phyloP scores from a whole-genome alignment of 106 monocot species.

The Platanthera zijinensis region DNA sequence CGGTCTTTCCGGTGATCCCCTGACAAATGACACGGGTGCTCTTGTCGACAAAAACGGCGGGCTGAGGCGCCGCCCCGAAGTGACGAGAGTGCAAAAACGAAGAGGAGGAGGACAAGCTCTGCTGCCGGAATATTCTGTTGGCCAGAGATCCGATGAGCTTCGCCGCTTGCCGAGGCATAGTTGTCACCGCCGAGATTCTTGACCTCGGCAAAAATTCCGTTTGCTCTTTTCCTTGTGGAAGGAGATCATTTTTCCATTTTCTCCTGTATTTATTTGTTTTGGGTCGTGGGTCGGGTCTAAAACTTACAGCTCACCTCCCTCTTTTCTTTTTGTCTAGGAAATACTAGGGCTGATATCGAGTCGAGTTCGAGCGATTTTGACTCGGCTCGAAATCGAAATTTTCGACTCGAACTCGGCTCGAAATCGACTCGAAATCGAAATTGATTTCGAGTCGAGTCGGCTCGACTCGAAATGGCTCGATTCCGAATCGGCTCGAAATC shows the following conservation, averaged over 20 bases:
- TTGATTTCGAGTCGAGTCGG: too few species aligned
- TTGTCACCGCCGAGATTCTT: slow-evolving; percentile 3
- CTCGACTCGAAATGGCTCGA: too few species aligned
- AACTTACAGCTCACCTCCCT: background rate
- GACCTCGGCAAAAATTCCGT: background rate
- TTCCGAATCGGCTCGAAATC: too few species aligned
- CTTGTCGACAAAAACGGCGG: slow-evolving; percentile 92
- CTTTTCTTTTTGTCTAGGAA: too few species aligned
- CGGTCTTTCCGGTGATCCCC: slow-evolving; percentile 98
- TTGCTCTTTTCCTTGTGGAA: background rate
- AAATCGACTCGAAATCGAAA: too few species aligned
- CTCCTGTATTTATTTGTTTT: background rate
- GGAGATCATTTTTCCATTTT: background rate
- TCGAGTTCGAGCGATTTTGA: too few species aligned
- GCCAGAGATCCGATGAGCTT: slow-evolving; percentile 39
- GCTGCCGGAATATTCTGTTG: slow-evolving; percentile 6
- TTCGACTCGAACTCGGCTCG: too few species aligned
- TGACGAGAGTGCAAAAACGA: slow-evolving; percentile 27
- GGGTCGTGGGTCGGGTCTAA: background rate
- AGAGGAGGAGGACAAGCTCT: background rate
- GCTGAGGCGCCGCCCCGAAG: slow-evolving; percentile 68
- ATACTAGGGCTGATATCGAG: too few species aligned
- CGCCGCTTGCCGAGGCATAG: slow-evolving; percentile 51
- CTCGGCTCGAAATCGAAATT: too few species aligned
- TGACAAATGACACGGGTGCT: slow-evolving; percentile 97